Conservation (phyloP, 1,139 yeast species). For the Zygoascus sp. region DNA sequence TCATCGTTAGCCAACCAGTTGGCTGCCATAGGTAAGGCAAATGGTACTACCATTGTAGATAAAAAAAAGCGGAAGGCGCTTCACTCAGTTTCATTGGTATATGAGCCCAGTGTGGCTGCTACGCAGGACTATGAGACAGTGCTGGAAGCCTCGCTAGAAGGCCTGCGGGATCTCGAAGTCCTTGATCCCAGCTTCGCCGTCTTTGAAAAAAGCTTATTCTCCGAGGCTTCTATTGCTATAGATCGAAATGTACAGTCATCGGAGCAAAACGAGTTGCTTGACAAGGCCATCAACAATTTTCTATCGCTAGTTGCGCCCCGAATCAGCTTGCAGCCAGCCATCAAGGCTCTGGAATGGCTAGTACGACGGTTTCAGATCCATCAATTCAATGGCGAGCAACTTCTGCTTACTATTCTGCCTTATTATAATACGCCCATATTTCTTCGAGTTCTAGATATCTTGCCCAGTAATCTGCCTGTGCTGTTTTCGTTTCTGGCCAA, state of each 20-base stretch:
- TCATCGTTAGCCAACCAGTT: conserved; percentile 65
- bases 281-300: conserved; percentile 70
- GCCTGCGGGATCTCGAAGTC: conserved; percentile 64
- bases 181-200: conserved; percentile 70
- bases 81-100: conserved; percentile 83
- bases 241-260: conserved; percentile 78
- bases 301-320: conserved; percentile 69
- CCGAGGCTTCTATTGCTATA: conserved; percentile 69
- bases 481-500: conserved; percentile 67
- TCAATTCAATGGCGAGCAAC: conserved; percentile 67
- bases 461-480: conserved; percentile 61
- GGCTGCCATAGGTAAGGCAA: conserved; percentile 60
- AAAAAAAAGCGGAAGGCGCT: conserved; percentile 80
- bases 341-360: conserved; percentile 90
- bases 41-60: conserved; percentile 74
- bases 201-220: conserved; percentile 69
- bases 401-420: conserved; percentile 70
- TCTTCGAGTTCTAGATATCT: conserved; percentile 64
- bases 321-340: conserved; percentile 67
- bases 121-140: conserved; percentile 88
- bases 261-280: conserved; percentile 69
- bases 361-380: conserved; percentile 88
- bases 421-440: conserved; percentile 71
- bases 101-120: conserved; percentile 82
- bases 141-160: conserved; percentile 67